Base-by-base conservation (phyloP, 257 asterid genomes). In the Salvia hispanica region DNA sequence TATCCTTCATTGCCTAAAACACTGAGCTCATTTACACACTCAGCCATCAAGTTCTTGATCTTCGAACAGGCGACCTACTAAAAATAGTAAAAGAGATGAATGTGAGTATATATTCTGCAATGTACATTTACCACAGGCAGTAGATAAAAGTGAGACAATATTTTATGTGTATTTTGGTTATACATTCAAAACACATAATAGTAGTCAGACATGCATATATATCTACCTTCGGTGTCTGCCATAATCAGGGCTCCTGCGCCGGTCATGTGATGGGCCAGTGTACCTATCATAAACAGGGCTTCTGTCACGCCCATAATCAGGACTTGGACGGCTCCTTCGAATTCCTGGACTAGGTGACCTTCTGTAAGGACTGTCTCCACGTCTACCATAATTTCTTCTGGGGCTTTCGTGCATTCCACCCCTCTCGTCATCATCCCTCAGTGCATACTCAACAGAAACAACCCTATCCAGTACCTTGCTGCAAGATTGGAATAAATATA, bases 401-500 rank as follows among this genome's bases (percentile, higher is more conserved):
- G 92, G 61, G 61, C 96, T 86, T 55, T 79, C 88, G 9, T 28
- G 56, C 46, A 70, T 43, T 59, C 83, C 91, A 21, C 82, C 95
- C 58, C 81, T 86, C 80, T 92, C 94, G 51, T 82, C 92, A 64
- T 92, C 97, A 78, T 92, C 97, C 81, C 82, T 90, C 73, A 92
- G 54, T 72, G 98, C 96, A 77, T 90, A 92, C 80, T 92, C 98
- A 54, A 92, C 98, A 16, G 98, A 88, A 16, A 92, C 94, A 42
- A 92, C 92, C 78, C 97, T 82, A 71, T 93, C 96, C 50, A 83
- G 78, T 78, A 93, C 64, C 90, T 90, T 87, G 71, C 98, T 90
- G 92, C 80, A 79, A 44, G 53, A 66, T 57, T 50, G 34, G 9
- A 39, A 40, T 7, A 40, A 72, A 39, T 7, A 36, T 7, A 56